A percentile compares a stretch with the other conserved stretches of the same genome.
These are phyloP conservation scores for Aspergillus cejpii DNA, from an alignment of 2,329 filamentous ascomycete species.

Conservation along the genomic window DNA sequence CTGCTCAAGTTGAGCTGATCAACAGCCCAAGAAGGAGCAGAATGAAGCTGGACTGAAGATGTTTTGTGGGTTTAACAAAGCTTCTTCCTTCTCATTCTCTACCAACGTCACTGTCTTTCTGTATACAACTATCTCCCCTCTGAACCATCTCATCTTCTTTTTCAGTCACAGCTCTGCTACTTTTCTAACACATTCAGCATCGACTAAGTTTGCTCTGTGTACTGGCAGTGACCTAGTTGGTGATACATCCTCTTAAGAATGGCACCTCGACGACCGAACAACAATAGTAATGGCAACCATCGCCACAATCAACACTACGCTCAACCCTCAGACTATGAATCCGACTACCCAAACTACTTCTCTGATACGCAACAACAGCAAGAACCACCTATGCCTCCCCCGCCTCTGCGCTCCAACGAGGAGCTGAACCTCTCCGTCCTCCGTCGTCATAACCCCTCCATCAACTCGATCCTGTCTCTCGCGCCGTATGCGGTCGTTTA, in stretches of 20 bases:
- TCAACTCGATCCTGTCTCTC: constrained; percentile 67
- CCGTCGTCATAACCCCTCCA: constrained; percentile 68
- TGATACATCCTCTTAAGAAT: constrained; percentile 16
- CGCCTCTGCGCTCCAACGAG: constrained; percentile 60
- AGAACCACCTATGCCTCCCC: constrained; percentile 36
- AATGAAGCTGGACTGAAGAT: background rate
- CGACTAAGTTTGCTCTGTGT: too few relatives aligned
- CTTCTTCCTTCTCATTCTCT: background rate
- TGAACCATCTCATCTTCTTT: too few relatives aligned
- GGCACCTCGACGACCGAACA: constrained; percentile 29
- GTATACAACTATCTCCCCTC: background rate
- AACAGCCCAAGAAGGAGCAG: background rate
- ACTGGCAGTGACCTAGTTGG: too few relatives aligned
- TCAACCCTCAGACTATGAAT: constrained; percentile 55
- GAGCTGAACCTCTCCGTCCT: constrained; percentile 84
- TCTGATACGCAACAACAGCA: constrained; percentile 31
- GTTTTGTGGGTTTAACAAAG: background rate
- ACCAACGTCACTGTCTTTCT: constrained; percentile 1
- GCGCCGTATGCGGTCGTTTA: constrained; percentile 85
- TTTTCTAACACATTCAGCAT: too few relatives aligned
- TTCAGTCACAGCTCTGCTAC: too few relatives aligned
- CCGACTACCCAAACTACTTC: constrained; percentile 51
- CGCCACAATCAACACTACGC: constrained; percentile 14
- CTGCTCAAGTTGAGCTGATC: background rate
- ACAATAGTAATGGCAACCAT: constrained; percentile 18